Base-by-base conservation (phyloP, 2,329 filamentous ascomycete genomes). In the Ophiostoma piceae region DNA sequence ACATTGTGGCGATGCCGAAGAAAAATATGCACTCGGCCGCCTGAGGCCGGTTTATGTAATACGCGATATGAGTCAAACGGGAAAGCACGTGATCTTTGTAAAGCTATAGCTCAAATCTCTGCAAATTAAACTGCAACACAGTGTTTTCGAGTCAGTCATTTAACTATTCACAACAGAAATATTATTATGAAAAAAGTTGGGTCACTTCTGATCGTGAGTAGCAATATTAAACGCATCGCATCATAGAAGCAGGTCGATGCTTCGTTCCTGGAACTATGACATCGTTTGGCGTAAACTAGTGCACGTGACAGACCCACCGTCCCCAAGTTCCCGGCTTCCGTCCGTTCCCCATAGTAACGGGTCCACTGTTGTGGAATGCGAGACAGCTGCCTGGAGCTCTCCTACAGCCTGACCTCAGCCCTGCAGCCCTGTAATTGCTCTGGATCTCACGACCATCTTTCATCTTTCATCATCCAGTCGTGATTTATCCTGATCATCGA, bases 11-110 rank as follows among this genome's bases (percentile, higher is more conserved):
- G 43, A n/a, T 47, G 43, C 19, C 19, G 43, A 47, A 19, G 16
- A 47, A n/a, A 47, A 43, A 43, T n/a, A n/a, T 41, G 35, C n/a
- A 22, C n/a, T n/a, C 14, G 16, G 60, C 60, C 29, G 60, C 60
- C 29, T 62, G 11, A 62, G 2, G 57, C 32, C 60, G 32, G 60
- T 22, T 64, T 64, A 37, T 32, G 6, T 64, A 32, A 64, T 64
- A 37, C 60, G 22, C 43, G 14, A 47, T 41, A 14, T 67, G 66
- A 67, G 26, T 67, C 66, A 67, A 54, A 47, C 66, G 66, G 66
- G 41, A 67, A 54, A n/a, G 43, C 66, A 67, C 66, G 66, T 67
- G 66, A 54, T 54, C 35, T 29, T 26, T 29, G 26, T 29, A 1
- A 1, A 29, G 26, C 26, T 29, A 29, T 29, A 29, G 26, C 26